These are phyloP conservation scores for Leptographium wingfieldii DNA, from an alignment of 2,329 filamentous ascomycete genomes.

Conservation along the genomic window DNA sequence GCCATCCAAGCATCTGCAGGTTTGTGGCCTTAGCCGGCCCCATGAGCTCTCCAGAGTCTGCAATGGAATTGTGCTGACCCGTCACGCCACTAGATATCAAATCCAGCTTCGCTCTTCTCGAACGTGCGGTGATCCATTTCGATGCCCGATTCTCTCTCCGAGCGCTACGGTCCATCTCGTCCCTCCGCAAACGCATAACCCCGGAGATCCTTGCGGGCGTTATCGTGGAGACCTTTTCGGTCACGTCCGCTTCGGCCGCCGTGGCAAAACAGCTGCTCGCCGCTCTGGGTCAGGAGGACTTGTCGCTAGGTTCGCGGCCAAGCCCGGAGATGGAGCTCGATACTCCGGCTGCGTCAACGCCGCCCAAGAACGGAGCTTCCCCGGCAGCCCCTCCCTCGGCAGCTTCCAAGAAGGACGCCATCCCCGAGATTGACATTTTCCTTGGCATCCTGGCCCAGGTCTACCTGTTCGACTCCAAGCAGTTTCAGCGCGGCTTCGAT, in stretches of 20 bases:
- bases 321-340: conserved; percentile 64
- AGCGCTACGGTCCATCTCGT: conserved; percentile 88
- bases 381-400: neutral
- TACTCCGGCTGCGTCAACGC: conserved; percentile 23
- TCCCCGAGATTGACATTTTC: conserved; percentile 83
- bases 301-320: conserved; percentile 45
- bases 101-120: conserved; percentile 81
- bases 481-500: conserved; percentile 64
- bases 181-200: conserved; percentile 81
- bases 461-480: conserved; percentile 73
- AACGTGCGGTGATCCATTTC: conserved; percentile 84
- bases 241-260: conserved; percentile 42
- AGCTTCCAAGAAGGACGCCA: conserved; percentile 49
- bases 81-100: conserved; percentile 65
- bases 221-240: conserved; percentile 67
- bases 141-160: conserved; percentile 91
- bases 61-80: neutral
- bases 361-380: conserved; percentile 30
- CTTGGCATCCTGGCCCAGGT: conserved; percentile 79
- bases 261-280: conserved; percentile 58
- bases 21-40: conserved; percentile 21
- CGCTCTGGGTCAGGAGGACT: conserved; percentile 54
- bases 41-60: neutral
- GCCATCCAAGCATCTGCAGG: conserved; percentile 47
- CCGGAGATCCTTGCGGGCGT: conserved; percentile 70